These are phyloP conservation scores for Cotoneaster glaucophyllus DNA, from an alignment of 306 rosid genomes.

Conservation along the genomic window DNA sequence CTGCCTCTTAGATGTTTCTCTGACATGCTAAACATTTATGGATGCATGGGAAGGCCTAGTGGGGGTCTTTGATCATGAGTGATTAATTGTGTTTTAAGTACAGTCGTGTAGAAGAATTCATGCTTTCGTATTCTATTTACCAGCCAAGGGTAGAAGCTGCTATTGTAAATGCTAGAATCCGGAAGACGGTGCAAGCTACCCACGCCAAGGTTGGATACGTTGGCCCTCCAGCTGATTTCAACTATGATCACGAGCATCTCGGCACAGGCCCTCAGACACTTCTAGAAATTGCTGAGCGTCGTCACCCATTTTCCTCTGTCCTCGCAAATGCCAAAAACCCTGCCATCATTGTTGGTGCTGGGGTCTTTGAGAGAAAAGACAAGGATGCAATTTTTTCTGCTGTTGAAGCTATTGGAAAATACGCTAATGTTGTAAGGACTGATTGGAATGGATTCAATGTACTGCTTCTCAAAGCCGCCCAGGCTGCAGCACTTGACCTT, in stretches of 20 bases:
- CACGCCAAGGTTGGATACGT: constrained; percentile 85
- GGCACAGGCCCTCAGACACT: constrained; percentile 85
- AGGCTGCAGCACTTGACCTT: constrained; percentile 98
- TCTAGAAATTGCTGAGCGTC: constrained; percentile 71
- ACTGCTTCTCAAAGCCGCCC: constrained; percentile 90
- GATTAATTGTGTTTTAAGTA: constrained; percentile 7
- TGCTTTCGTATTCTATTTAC: constrained; percentile 24
- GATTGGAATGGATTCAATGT: constrained; percentile 94
- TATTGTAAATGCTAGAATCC: constrained; percentile 94
- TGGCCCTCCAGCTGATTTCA: constrained; percentile 74
- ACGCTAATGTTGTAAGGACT: constrained; percentile 59
- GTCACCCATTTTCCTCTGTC: constrained; percentile 64
- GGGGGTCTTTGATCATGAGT: no score
- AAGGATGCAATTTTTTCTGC: constrained; percentile 71
- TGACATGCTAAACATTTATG: background rate
- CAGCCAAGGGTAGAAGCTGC: constrained; percentile 99
- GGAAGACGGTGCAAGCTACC: constrained; percentile 66
- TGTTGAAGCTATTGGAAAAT: constrained; percentile 57
- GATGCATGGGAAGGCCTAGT: no score
- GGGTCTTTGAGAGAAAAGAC: constrained; percentile 83
- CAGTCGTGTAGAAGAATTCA: constrained; percentile 12
- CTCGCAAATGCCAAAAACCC: constrained; percentile 76
- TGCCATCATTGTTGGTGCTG: constrained; percentile 78
- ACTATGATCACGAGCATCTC: constrained; percentile 80
- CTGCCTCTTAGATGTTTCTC: constrained; percentile 6